Evolutionary conservation across 208 protist genomes (phyloP).

Genomic region (Porcisia deanei): DNA sequence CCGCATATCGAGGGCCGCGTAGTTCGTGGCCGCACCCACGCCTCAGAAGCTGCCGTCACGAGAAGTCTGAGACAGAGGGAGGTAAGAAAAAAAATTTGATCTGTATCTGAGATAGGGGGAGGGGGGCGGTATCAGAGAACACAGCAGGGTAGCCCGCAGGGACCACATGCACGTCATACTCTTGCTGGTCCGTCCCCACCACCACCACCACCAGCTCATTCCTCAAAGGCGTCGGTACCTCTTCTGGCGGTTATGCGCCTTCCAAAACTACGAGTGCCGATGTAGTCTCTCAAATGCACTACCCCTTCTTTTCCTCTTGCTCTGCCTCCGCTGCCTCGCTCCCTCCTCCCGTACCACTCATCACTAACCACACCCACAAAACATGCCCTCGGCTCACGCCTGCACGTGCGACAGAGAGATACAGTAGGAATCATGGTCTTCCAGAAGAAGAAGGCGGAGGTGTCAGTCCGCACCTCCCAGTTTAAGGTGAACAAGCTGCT

Average conservation of each 20-base stretch:
- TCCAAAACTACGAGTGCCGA: too few species aligned
- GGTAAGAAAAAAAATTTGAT: too few species aligned
- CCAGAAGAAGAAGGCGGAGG: slow-evolving; percentile 93
- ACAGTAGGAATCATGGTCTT: slow-evolving; percentile 83
- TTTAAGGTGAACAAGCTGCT: slow-evolving; percentile 99
- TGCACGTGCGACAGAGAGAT: slow-evolving; percentile 8
- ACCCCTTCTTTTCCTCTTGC: background rate
- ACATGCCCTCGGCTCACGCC: background rate
- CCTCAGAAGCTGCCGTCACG: background rate
- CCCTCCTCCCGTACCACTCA: background rate
- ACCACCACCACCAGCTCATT: too few species aligned
- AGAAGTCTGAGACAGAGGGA: too few species aligned
- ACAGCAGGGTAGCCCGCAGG: too few species aligned
- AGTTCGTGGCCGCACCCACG: background rate
- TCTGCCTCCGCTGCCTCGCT: background rate
- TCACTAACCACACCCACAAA: background rate
- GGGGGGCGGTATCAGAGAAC: too few species aligned
- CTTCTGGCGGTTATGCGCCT: too few species aligned
- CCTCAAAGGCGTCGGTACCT: too few species aligned
- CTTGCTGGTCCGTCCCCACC: too few species aligned
- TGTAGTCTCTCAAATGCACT: too few species aligned
- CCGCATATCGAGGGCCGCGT: background rate
- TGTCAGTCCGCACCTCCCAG: slow-evolving; percentile 95
- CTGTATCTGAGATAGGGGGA: too few species aligned
- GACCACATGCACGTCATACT: too few species aligned